Base-by-base conservation (phyloP, 495 filamentous ascomycete species). In the Pyronema domesticum region DNA sequence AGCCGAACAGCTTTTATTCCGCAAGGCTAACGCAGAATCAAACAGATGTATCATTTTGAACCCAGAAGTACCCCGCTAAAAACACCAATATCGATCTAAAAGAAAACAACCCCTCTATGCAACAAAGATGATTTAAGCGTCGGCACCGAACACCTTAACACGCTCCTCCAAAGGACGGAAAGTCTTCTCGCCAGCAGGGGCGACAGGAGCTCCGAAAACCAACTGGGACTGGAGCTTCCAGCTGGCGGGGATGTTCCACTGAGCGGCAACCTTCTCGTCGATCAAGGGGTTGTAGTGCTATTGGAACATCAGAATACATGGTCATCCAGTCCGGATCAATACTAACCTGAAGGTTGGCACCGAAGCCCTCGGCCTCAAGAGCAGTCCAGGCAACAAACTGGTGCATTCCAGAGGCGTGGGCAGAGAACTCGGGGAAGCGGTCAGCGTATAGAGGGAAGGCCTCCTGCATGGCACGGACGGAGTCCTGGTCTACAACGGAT, bases 241-340 rank as follows among this genome's bases (percentile, higher is more conserved):
- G 49, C 70, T 72, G 33, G 59, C 49, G 37, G 77, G 75, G 13
- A 84, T 58, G 13, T 71, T 72, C 80, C 80, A 85, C 51, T 73
- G 60, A 54, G 70, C 66, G 33, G 66, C 61, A 10, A 79, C 76
- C 67, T 74, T 74, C 43, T 62, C 69, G 67, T 82, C 79, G 51
- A 84, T 67, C 47, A 83, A 61, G 1, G 81, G 74, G 73, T 81
- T 82, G 71, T 85, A 84, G 67, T 85, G 82, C 71, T 47, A 47
- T 19, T 30, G 23, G 13, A 23, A 3, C 11, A 17, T 47, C 45
- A 47, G 45, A n/a, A 19, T 23, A 15, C 45, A 10, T 14, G 13
- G 10, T 1, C 13, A 14, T 17, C 1, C 45, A 3, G 17, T 14
- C 3, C 3, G 45, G 17, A 19, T 14, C 4, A 47, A 47, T 30